Percentiles rank a stretch among this genome's conserved stretches.
Evolutionary conservation across 2,329 filamentous ascomycete genomes (phyloP).

Genomic region (Cercospora beticola): DNA sequence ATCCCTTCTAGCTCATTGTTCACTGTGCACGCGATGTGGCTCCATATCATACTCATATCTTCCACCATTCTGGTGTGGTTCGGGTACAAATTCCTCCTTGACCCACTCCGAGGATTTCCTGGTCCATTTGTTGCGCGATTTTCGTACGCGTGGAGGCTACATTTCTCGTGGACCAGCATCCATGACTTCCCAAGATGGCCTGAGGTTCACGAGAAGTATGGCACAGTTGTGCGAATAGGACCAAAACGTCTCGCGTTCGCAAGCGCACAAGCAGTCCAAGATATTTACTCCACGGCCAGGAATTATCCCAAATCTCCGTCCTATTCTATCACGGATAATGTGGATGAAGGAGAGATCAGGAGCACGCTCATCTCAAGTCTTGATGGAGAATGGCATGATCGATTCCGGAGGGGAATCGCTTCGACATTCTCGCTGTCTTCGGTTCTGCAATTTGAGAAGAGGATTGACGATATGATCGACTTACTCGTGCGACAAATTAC

Average conservation of each 20-base stretch:
- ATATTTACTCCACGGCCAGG: background rate
- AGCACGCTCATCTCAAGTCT: background rate
- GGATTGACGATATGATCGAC: background rate
- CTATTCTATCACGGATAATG: background rate
- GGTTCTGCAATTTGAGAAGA: background rate
- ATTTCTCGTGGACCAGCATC: background rate
- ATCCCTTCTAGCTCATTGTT: too few species aligned
- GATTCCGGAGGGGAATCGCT: background rate
- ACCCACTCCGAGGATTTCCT: background rate
- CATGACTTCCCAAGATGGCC: background rate
- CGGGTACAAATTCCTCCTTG: background rate
- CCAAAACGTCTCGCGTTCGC: background rate
- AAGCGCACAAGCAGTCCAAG: background rate
- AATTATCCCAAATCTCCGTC: background rate
- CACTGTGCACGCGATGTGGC: background rate
- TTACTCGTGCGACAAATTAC: background rate
- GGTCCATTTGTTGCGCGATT: background rate
- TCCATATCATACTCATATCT: background rate
- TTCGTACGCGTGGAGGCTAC: background rate
- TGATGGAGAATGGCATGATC: background rate
- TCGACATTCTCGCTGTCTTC: background rate
- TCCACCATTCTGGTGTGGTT: background rate
- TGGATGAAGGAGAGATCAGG: background rate
- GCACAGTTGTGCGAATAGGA: background rate
- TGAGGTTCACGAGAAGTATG: background rate